Percentiles rank a stretch among this genome's conserved stretches.
phyloP scores from a whole-genome alignment of 208 protist species.

The Trichomonas tenax region DNA sequence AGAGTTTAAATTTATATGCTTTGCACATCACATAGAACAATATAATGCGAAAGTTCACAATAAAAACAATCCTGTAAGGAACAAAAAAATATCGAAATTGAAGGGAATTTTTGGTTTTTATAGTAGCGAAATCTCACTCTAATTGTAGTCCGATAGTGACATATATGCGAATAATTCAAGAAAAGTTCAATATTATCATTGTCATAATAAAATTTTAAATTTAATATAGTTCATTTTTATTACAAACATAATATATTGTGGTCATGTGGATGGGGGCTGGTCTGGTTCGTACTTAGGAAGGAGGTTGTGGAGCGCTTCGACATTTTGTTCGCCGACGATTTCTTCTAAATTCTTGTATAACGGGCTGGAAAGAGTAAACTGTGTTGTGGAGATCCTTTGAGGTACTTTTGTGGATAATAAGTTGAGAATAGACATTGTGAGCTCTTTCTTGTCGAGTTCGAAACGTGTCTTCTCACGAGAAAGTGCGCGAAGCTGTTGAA shows the following conservation, averaged over 20 bases:
- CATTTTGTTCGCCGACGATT: not conserved
- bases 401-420: not conserved
- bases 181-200: too few relatives aligned
- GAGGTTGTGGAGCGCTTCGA: not conserved
- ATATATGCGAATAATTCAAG: too few relatives aligned
- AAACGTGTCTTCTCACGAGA: not conserved
- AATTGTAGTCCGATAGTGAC: too few relatives aligned
- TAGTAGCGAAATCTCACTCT: too few relatives aligned
- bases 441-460: not conserved
- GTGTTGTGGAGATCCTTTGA: not conserved
- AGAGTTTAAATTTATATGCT: too few relatives aligned
- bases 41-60: too few relatives aligned
- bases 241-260: not conserved
- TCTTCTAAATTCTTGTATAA: not conserved
- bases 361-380: not conserved
- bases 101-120: too few relatives aligned
- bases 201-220: too few relatives aligned
- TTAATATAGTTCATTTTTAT: too few relatives aligned
- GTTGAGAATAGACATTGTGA: not conserved
- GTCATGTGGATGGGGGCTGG: not conserved
- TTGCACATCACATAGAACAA: too few relatives aligned
- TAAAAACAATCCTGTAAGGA: too few relatives aligned
- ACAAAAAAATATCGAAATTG: too few relatives aligned
- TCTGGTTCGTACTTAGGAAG: not conserved
- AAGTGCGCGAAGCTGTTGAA: not conserved